Evolutionary conservation across 1,139 yeast species (phyloP), one percentile per base, ranked within the genome.

Genomic region (Kodamaea ohmeri): DNA sequence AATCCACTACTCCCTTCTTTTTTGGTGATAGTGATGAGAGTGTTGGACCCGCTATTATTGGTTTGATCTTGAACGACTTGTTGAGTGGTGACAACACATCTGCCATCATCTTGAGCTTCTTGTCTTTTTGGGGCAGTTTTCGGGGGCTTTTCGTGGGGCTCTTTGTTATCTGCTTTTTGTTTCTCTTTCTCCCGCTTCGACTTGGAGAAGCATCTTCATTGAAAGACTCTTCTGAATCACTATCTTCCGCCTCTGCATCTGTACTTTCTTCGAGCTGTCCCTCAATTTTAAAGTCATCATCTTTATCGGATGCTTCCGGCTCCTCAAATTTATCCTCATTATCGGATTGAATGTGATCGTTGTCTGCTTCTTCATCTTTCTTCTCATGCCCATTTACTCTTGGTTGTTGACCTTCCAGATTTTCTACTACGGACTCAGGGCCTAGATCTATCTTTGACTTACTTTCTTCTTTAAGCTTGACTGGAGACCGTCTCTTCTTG

Each of bases 181-280:
- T 7, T 21, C 38, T 32, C 17, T 39, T 39, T 38, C 37, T 34
- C n/a, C n/a, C n/a, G n/a, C n/a, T n/a, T n/a, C n/a, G n/a, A 18
- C 26, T 17, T 31, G 34, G 34, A n/a, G 27, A 22, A 5, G 20
- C 28, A 13, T 13, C 60, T 20, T 62, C 62, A 1, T 45, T 37
- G 4, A 30, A 29, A 14, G 48, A 39, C 0, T 73, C 61, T 13
- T 27, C 35, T 1, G 38, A 36, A 3, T 70, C 41, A 4, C 73
- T 63, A 13, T 50, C 56, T 16, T 64, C 71, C 36, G 56, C 59
- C n/a, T 52, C 58, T 2, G 63, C 43, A 6, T 70, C 57, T 26
- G 61, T 59, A 0, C 39, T 20, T 6, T 20, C 22, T 6, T 20
- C 22, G n/a, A n/a, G n/a, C n/a, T n/a, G n/a, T n/a, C n/a, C 22